phyloP scores from a whole-genome alignment of 768 basidiomycete genomes.

The Hypholoma fasciculare region DNA sequence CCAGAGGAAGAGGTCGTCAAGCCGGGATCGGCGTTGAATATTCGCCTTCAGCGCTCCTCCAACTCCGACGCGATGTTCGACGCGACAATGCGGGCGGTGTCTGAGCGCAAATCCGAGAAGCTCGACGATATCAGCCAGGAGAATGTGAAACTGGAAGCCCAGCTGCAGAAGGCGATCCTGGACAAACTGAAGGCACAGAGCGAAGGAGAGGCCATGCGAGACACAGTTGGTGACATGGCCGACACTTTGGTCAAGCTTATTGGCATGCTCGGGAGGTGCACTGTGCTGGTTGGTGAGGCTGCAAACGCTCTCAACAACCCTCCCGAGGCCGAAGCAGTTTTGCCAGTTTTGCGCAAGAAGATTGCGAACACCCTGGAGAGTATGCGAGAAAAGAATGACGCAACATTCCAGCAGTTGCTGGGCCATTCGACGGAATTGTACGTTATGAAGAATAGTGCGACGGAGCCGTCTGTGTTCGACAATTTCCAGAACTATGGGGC shows the following conservation, averaged over 20 bases:
- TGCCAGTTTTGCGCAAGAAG: conserved; percentile 36
- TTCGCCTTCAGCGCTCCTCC: conserved; percentile 62
- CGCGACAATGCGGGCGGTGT: conserved; percentile 80
- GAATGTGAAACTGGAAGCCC: conserved; percentile 70
- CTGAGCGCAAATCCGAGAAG: conserved; percentile 77
- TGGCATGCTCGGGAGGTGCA: conserved; percentile 80
- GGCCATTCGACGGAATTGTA: conserved; percentile 70
- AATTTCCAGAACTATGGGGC: conserved; percentile 52
- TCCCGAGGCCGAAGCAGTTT: conserved; percentile 31
- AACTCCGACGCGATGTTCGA: conserved; percentile 84
- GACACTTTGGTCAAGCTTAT: conserved; percentile 69
- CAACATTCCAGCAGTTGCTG: conserved; percentile 63
- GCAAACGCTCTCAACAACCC: conserved; percentile 36
- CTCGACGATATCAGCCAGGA: conserved; percentile 71
- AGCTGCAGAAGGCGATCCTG: conserved; percentile 67
- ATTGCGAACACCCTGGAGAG: conserved; percentile 52
- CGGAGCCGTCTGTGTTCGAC: conserved; percentile 38
- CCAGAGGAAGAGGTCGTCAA: conserved; percentile 72
- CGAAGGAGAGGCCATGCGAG: conserved; percentile 62
- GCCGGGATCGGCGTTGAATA: conserved; percentile 56
- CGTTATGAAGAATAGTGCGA: conserved; percentile 32
- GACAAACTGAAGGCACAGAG: conserved; percentile 66
- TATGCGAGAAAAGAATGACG: conserved; percentile 68
- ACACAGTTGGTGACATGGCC: conserved; percentile 64
- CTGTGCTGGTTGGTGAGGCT: conserved; percentile 66